A percentile compares a stretch with the other conserved stretches of the same genome.
phyloP scores from a whole-genome alignment of 1,139 yeast species.

The Pichia sp. region DNA sequence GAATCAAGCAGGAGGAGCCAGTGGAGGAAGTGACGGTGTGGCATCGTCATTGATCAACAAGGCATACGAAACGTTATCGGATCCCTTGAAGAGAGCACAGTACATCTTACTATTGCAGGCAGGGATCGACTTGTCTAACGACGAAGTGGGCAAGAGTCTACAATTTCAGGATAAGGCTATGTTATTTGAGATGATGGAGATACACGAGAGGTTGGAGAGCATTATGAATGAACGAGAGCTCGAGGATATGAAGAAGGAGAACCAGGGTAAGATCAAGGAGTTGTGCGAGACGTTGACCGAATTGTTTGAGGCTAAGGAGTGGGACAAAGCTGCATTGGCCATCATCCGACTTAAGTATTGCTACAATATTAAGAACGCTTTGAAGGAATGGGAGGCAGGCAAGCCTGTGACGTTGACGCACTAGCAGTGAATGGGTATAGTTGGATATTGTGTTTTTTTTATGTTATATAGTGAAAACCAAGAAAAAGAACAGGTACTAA shows the following conservation, averaged over 20 bases:
- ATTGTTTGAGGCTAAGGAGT: slow-evolving; percentile 39
- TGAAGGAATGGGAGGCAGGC: slow-evolving; percentile 76
- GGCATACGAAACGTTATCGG: slow-evolving; percentile 66
- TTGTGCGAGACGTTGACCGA: slow-evolving; percentile 37
- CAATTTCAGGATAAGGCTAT: slow-evolving; percentile 40
- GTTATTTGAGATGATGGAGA: slow-evolving; percentile 60
- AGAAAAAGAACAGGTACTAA: background rate
- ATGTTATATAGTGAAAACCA: background rate
- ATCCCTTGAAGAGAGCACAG: slow-evolving; percentile 69
- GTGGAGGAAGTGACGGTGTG: slow-evolving; percentile 27
- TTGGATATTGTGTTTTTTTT: background rate
- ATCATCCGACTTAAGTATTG: slow-evolving; percentile 79
- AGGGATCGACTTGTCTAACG: slow-evolving; percentile 42
- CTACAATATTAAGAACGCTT: slow-evolving; percentile 69
- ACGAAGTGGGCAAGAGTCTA: slow-evolving; percentile 30
- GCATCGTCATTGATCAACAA: slow-evolving; percentile 57
- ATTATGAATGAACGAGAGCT: slow-evolving; percentile 57
- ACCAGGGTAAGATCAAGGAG: slow-evolving; percentile 46
- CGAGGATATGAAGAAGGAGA: slow-evolving; percentile 48
- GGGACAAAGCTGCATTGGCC: slow-evolving; percentile 57
- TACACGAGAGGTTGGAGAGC: slow-evolving; percentile 42
- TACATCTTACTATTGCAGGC: slow-evolving; percentile 43
- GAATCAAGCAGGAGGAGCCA: slow-evolving; percentile 23
- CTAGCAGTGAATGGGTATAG: background rate
- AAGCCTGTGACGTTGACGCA: slow-evolving; percentile 59